Conservation (phyloP, 176 grass and related monocot species). For the Oryza punctata region DNA sequence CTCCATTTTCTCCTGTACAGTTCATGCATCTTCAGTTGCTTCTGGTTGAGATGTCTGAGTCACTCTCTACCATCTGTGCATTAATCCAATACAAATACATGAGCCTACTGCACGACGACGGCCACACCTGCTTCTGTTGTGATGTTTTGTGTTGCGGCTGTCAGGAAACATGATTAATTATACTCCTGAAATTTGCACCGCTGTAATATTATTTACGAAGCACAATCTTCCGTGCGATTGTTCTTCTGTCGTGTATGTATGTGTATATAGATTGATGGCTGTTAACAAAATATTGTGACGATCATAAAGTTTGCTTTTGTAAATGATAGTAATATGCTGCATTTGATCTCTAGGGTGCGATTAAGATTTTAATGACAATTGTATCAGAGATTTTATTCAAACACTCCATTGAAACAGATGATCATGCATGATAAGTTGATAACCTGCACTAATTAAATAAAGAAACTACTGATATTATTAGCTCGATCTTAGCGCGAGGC, state of each 20-base stretch:
- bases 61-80: slow-evolving; percentile 31
- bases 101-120: slow-evolving; percentile 13
- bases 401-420: too few relatives aligned
- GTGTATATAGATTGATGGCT: slow-evolving; percentile 6
- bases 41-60: slow-evolving; percentile 41
- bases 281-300: not conserved
- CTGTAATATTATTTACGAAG: slow-evolving; percentile 42
- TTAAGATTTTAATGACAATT: too few relatives aligned
- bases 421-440: too few relatives aligned
- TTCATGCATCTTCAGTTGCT: slow-evolving; percentile 48
- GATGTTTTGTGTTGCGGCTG: slow-evolving; percentile 17
- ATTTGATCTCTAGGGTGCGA: too few relatives aligned
- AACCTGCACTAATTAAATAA: too few relatives aligned
- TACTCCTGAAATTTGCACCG: slow-evolving; percentile 22
- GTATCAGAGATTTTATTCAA: too few relatives aligned
- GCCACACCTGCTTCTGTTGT: not conserved
- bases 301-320: slow-evolving; percentile 31
- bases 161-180: slow-evolving; percentile 37
- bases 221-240: slow-evolving; percentile 17
- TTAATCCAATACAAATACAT: slow-evolving; percentile 24
- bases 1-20: slow-evolving; percentile 51
- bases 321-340: not conserved
- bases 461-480: too few relatives aligned
- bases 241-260: slow-evolving; percentile 26
- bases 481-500: too few relatives aligned